Evolutionary conservation across 352 stramenopile species (phyloP).

Genomic region (Globisporangium nodosum): DNA sequence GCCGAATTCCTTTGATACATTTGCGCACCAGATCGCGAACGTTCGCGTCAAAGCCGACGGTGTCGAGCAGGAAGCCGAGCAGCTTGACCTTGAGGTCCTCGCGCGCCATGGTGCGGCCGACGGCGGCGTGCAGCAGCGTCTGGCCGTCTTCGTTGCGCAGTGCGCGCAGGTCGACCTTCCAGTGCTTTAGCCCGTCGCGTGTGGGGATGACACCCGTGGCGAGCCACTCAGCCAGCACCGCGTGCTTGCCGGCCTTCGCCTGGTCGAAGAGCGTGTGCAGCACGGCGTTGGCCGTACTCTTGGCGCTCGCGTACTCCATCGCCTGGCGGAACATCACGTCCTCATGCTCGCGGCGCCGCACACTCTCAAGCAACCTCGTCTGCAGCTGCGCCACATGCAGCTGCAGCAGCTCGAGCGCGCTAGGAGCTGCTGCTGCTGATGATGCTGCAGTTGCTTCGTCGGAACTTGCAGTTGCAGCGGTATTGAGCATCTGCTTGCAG

Average conservation of each 20-base stretch:
- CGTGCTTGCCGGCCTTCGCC: slow-evolving; percentile 45
- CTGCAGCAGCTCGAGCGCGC: slow-evolving; percentile 28
- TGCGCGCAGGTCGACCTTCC: slow-evolving; percentile 46
- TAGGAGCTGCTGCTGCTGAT: slow-evolving; percentile 5
- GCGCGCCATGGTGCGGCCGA: slow-evolving; percentile 59
- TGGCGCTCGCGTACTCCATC: slow-evolving; percentile 53
- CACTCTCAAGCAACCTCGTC: slow-evolving; percentile 27
- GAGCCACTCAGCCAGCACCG: slow-evolving; percentile 47
- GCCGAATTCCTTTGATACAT: neutral
- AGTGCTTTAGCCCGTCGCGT: slow-evolving; percentile 72
- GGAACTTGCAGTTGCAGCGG: neutral
- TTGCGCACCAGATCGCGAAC: slow-evolving; percentile 45
- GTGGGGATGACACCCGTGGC: slow-evolving; percentile 72
- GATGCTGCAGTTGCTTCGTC: neutral
- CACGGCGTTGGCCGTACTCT: slow-evolving; percentile 67
- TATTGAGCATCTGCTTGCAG: slow-evolving; percentile 26
- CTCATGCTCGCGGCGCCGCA: slow-evolving; percentile 58
- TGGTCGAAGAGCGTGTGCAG: slow-evolving; percentile 78
- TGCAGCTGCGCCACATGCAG: slow-evolving; percentile 47
- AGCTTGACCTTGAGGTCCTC: slow-evolving; percentile 67
- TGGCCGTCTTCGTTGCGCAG: slow-evolving; percentile 63
- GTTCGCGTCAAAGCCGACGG: slow-evolving; percentile 69
- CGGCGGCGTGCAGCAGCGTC: slow-evolving; percentile 61
- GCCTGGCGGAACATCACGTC: slow-evolving; percentile 55
- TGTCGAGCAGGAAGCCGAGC: slow-evolving; percentile 56